These are phyloP conservation scores for Zoysia matrella DNA, from an alignment of 202 grass and related monocot genomes.

Conservation along the genomic window DNA sequence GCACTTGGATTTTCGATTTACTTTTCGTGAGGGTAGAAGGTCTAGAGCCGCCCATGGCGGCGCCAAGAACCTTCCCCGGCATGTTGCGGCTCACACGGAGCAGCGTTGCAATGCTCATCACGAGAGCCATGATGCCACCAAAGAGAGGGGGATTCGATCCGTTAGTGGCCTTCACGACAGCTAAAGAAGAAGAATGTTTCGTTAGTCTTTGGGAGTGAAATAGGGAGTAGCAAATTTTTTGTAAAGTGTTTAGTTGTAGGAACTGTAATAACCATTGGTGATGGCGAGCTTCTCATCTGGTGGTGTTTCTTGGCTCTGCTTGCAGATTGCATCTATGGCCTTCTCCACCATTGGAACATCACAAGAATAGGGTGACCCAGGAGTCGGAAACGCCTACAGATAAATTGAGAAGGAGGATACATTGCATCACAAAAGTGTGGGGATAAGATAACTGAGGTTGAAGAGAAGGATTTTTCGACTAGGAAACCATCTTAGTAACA, in stretches of 20 bases:
- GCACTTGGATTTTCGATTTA: conserved; percentile 14
- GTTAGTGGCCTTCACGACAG: conserved; percentile 54
- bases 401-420: conserved; percentile 4
- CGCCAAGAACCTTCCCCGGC: conserved; percentile 61
- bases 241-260: not conserved
- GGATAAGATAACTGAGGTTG: not conserved
- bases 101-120: conserved; percentile 80
- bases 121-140: conserved; percentile 67
- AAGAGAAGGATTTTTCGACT: not conserved
- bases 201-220: conserved; percentile 13
- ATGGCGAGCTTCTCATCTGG: conserved; percentile 64
- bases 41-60: conserved; percentile 47
- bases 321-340: conserved; percentile 66
- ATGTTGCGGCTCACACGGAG: conserved; percentile 67
- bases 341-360: conserved; percentile 88
- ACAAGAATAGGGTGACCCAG: conserved; percentile 64
- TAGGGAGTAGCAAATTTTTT: conserved; percentile 9
- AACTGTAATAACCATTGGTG: conserved; percentile 67
- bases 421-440: not conserved
- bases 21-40: conserved; percentile 23
- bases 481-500: not conserved
- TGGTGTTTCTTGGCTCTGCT: conserved; percentile 48
- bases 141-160: conserved; percentile 63
- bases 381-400: conserved; percentile 26
- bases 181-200: conserved; percentile 32